A percentile compares a stretch with the other conserved stretches of the same genome.
Evolutionary conservation across 176 grass and related monocot species (phyloP).

Genomic region (Aegilops sharonensis): DNA sequence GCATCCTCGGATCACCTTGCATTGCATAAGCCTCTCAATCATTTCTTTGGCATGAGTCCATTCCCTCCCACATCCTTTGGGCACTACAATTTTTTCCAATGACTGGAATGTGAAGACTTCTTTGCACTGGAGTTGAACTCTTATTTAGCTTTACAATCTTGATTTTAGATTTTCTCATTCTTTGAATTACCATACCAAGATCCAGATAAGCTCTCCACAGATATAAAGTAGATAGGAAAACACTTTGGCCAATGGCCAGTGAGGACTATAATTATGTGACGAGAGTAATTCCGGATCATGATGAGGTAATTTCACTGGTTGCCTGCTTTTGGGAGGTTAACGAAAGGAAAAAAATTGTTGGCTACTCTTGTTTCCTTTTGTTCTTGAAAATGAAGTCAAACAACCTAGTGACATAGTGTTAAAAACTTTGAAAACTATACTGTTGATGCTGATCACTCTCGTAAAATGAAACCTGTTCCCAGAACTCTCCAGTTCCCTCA

Average conservation of each 20-base stretch:
- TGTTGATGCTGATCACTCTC: background rate
- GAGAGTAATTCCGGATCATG: background rate
- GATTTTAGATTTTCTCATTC: background rate
- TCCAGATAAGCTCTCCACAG: background rate
- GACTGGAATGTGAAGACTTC: background rate
- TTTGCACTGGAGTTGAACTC: background rate
- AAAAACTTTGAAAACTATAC: no score
- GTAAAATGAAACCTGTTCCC: background rate
- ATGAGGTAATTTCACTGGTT: background rate
- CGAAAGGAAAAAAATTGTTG: background rate
- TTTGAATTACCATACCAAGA: background rate
- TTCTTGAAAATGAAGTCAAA: no score
- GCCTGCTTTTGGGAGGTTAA: background rate
- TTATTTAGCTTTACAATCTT: background rate
- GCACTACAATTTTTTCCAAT: background rate
- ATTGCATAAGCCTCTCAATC: background rate
- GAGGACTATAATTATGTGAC: background rate
- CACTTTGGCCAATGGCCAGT: background rate
- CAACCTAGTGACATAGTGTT: no score
- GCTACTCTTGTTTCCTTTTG: background rate
- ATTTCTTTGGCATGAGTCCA: background rate
- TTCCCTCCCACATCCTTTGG: background rate
- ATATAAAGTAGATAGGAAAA: background rate
- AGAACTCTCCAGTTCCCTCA: no score
- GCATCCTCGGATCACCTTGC: background rate